phyloP scores from a whole-genome alignment of 495 filamentous ascomycete genomes.

The Copromyces sp. region DNA sequence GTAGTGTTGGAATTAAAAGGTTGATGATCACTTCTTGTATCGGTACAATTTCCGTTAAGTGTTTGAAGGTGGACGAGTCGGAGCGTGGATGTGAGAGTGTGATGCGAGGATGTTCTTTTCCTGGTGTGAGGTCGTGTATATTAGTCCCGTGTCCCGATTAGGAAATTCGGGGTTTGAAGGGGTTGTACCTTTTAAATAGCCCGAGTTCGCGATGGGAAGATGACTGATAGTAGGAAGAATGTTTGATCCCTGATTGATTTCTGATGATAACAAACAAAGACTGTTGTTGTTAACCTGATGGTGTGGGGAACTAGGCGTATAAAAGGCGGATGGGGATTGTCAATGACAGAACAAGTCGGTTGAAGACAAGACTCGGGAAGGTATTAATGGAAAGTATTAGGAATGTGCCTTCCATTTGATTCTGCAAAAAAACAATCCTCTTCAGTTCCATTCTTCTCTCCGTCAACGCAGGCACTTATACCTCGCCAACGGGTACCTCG shows the following conservation, averaged over 20 bases:
- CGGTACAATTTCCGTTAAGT: not conserved
- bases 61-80: not conserved
- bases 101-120: not conserved
- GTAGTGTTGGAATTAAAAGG: not conserved
- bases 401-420: not conserved
- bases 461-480: not conserved
- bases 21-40: not conserved
- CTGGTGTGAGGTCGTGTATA: not conserved
- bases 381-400: not conserved
- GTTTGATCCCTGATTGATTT: not conserved
- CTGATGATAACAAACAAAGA: not conserved
- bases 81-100: not conserved
- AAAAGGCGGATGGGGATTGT: not conserved
- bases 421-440: not conserved
- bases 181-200: not conserved
- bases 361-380: not conserved
- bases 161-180: not conserved
- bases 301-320: not conserved
- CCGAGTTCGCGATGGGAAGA: not conserved
- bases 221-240: too few species aligned
- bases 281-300: not conserved
- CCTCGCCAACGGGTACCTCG: too few species aligned
- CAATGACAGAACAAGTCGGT: not conserved
- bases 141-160: not conserved
- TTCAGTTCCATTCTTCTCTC: not conserved